Evolutionary conservation across 1,284 basidiomycete species (phyloP).

Genomic region (Leccinum proximum): DNA sequence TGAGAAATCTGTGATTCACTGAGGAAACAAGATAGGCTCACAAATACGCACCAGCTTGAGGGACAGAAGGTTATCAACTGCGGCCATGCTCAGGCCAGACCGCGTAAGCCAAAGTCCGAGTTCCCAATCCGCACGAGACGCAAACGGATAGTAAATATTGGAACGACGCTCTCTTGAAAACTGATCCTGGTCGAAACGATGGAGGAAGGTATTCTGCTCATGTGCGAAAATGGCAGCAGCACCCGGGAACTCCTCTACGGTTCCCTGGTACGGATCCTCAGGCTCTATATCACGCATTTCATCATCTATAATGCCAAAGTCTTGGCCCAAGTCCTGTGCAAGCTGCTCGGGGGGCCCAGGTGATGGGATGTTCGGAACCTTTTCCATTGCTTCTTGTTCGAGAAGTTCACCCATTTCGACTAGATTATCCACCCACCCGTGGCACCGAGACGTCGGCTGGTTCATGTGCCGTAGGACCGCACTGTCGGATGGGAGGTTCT

Average conservation of each 20-base stretch:
- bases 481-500: too few relatives aligned
- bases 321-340: too few relatives aligned
- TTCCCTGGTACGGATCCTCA: not conserved
- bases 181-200: not conserved
- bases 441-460: too few relatives aligned
- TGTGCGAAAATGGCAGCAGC: not conserved
- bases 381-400: too few relatives aligned
- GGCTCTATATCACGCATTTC: not conserved
- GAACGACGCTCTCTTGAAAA: not conserved
- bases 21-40: not conserved
- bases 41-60: not conserved
- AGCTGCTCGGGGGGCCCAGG: too few relatives aligned
- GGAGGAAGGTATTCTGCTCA: not conserved
- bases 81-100: not conserved
- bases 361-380: too few relatives aligned
- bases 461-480: too few relatives aligned
- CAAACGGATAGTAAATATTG: not conserved
- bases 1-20: not conserved
- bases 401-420: too few relatives aligned
- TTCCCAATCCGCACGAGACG: not conserved
- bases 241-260: not conserved
- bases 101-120: not conserved
- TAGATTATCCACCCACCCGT: too few relatives aligned
- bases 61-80: not conserved
- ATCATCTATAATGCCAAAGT: not conserved